Conservation (phyloP, 2,329 filamentous ascomycete species). For the Orbilia blumenaviensis region DNA sequence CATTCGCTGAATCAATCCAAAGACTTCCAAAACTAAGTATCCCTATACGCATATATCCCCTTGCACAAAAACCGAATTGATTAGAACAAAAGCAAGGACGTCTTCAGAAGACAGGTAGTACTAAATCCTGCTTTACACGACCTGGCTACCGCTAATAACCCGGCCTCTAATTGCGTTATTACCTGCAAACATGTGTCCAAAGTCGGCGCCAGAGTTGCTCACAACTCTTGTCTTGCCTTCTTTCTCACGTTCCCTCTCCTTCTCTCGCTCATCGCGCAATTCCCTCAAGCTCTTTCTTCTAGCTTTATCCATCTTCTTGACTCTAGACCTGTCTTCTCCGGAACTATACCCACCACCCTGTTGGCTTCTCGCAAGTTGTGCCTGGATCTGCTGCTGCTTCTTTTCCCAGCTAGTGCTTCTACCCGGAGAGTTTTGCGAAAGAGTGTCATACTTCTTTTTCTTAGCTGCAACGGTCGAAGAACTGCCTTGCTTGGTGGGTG, state of each 20-base stretch:
- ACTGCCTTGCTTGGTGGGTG: constrained; percentile 17
- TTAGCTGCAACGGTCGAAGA: constrained; percentile 3
- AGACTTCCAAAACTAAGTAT: neutral
- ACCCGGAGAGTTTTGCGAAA: constrained; percentile 37
- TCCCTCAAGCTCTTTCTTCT: constrained; percentile 31
- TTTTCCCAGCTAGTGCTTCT: constrained; percentile 44
- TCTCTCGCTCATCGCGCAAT: constrained; percentile 10
- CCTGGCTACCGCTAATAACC: constrained; percentile 48
- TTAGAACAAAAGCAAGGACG: neutral
- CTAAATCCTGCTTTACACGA: constrained; percentile 19
- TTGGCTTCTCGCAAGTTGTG: constrained; percentile 4
- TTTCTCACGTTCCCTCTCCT: constrained; percentile 32
- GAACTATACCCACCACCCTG: constrained; percentile 2
- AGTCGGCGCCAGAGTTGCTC: constrained; percentile 45
- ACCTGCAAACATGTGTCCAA: constrained; percentile 38
- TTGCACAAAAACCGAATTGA: neutral
- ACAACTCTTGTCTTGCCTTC: constrained; percentile 35
- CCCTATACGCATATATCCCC: neutral
- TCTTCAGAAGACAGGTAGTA: neutral
- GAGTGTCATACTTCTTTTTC: constrained; percentile 43
- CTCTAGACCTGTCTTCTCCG: neutral
- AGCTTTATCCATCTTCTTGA: constrained; percentile 30
- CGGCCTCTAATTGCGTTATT: constrained; percentile 20
- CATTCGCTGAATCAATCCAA: constrained; percentile 1
- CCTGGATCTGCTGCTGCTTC: constrained; percentile 36